Conservation (phyloP, 805 yeast genomes). For the Wickerhamomyces rabaulensis region DNA sequence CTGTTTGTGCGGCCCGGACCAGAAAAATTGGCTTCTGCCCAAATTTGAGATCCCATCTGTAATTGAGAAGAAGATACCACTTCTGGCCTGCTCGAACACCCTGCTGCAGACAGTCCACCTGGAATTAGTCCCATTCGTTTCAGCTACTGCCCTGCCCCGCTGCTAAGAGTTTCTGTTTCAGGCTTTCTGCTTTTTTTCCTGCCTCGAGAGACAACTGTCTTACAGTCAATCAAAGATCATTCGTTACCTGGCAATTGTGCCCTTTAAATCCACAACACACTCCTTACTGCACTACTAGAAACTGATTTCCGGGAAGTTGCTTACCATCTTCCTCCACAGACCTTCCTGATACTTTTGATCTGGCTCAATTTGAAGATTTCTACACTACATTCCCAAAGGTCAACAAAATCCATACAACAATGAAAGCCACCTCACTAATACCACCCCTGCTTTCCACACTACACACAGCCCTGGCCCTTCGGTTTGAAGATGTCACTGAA, state of each 20-base stretch:
- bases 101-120: neutral
- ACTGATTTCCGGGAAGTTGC: no score
- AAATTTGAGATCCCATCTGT: neutral
- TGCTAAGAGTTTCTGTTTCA: neutral
- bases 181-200: neutral
- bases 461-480: neutral
- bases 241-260: neutral
- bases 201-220: neutral
- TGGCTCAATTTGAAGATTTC: neutral
- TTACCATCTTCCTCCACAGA: neutral
- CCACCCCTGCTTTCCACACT: neutral
- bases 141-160: neutral
- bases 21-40: neutral
- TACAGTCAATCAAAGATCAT: neutral
- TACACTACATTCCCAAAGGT: neutral
- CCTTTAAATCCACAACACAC: no score
- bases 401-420: neutral
- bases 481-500: slow-evolving; percentile 7
- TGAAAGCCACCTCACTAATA: neutral
- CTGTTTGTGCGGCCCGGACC: neutral
- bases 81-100: neutral
- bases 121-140: neutral
- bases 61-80: neutral
- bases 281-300: neutral
- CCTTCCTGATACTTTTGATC: no score